These are phyloP conservation scores for Claviceps sp. DNA, from an alignment of 2,329 filamentous ascomycete species.

Conservation along the genomic window DNA sequence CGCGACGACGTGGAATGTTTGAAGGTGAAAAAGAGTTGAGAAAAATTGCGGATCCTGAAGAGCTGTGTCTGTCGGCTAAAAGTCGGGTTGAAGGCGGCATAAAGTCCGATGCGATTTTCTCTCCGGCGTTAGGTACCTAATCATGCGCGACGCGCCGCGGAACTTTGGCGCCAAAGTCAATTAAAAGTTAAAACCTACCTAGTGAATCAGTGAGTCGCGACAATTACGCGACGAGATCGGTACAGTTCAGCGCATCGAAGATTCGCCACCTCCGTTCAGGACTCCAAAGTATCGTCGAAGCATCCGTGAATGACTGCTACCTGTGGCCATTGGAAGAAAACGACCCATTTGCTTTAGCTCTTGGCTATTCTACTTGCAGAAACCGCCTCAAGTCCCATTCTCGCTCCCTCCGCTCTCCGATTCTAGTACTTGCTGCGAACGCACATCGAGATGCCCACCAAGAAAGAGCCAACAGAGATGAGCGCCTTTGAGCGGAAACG, in stretches of 20 bases:
- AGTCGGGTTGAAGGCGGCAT: background rate
- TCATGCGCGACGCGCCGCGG: conserved; percentile 6
- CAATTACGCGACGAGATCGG: background rate
- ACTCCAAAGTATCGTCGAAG: background rate
- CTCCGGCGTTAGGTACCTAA: background rate
- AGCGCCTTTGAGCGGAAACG: conserved; percentile 81
- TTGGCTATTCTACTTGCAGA: background rate
- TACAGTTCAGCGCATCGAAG: background rate
- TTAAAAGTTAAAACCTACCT: conserved; percentile 6
- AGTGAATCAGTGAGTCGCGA: background rate
- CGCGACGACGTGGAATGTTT: background rate
- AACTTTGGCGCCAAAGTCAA: conserved; percentile 9
- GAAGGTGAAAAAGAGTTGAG: background rate
- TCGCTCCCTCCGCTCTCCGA: background rate
- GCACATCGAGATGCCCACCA: conserved; percentile 28
- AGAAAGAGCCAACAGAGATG: conserved; percentile 33
- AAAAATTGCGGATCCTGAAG: background rate
- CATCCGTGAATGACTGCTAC: background rate
- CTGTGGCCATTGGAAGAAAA: background rate
- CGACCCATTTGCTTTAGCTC: background rate
- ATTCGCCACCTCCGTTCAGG: background rate
- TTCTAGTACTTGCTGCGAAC: background rate
- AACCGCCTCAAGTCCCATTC: background rate
- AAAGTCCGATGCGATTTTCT: background rate
- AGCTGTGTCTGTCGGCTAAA: background rate